Evolutionary conservation across 1,284 basidiomycete species (phyloP).

Genomic region (Moesziomyces aphidis): DNA sequence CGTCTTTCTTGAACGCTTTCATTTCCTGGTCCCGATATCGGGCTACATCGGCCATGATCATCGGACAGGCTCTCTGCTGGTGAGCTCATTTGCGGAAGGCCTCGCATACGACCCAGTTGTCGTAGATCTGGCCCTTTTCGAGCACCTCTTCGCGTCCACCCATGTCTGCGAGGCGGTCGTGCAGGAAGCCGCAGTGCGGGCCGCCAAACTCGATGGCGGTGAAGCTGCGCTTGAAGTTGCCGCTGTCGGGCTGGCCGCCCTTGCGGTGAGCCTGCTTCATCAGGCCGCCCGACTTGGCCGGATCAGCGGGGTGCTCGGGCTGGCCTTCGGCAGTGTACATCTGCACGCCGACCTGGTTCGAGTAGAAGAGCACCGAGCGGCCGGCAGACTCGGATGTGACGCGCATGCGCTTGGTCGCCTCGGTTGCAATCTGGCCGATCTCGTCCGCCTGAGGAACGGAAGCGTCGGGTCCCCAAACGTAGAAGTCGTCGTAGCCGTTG

Average conservation of each 20-base stretch:
- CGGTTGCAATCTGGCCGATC: slow-evolving; percentile 25
- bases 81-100: slow-evolving; percentile 29
- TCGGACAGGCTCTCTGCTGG: neutral
- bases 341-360: slow-evolving; percentile 61
- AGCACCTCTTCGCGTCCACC: slow-evolving; percentile 54
- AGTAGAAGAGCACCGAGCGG: slow-evolving; percentile 45
- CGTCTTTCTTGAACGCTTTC: neutral
- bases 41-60: neutral
- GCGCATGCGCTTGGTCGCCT: slow-evolving; percentile 37
- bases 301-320: slow-evolving; percentile 40
- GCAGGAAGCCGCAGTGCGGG: slow-evolving; percentile 61
- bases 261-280: slow-evolving; percentile 49
- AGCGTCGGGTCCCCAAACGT: slow-evolving; percentile 51
- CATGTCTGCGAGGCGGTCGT: slow-evolving; percentile 26
- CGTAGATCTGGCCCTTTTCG: slow-evolving; percentile 50
- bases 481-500: slow-evolving; percentile 61
- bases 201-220: slow-evolving; percentile 61
- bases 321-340: slow-evolving; percentile 54
- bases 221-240: slow-evolving; percentile 45
- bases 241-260: slow-evolving; percentile 23
- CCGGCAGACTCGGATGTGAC: slow-evolving; percentile 39
- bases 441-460: slow-evolving; percentile 31
- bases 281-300: slow-evolving; percentile 25
- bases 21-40: neutral
- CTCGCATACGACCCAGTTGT: slow-evolving; percentile 52